Base-by-base conservation (phyloP, 164 flowering plant genomes). In the Stephania japonica region DNA sequence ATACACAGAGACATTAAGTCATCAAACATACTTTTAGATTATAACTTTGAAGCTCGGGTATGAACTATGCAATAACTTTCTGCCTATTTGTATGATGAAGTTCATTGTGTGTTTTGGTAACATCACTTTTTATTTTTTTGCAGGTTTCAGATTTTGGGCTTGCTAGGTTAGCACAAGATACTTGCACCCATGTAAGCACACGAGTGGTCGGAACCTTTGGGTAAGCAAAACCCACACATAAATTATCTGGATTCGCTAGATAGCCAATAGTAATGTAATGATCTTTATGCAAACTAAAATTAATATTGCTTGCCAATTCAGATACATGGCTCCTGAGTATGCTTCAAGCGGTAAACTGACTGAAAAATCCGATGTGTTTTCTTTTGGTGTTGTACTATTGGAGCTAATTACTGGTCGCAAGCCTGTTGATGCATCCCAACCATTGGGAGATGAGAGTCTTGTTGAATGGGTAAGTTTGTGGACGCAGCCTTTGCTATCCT, bases 141-240 rank as follows among this genome's bases (percentile, higher is more conserved):
- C 83, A 93, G 98, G 98, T 93, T 75, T 84, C 98, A 32, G 98
- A 93, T 81, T 93, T 93, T 80, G 98, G 98, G 75, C 96, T 91
- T 64, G 98, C 97, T 62, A 91, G 86, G 75, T 80, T 93, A 77
- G 90, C 91, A 72, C 73, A 81, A 70, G 97, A 94, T 82, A 78
- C 92, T 27, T 73, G 84, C 71, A 90, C 97, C 25, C 98, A 94
- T 81, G 72, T 94, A 43, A 81, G 92, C 24, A 94, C 98, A 32
- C 93, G 98, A 53, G 98, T 94, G 6, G 87, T 94, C 90, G 98
- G 98, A 75, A 94, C 98, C 70, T 94, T 94, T 83, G 98, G 98
- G 98, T 94, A 81, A 26, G 82, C 42, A 67, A 23, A 25, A 23
- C 4, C 9, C 65, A 23, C 42, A 21, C 74, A 41, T 9, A 12